These are phyloP conservation scores for Cladosporium cucumerinum DNA, from an alignment of 2,329 filamentous ascomycete species.

Conservation along the genomic window DNA sequence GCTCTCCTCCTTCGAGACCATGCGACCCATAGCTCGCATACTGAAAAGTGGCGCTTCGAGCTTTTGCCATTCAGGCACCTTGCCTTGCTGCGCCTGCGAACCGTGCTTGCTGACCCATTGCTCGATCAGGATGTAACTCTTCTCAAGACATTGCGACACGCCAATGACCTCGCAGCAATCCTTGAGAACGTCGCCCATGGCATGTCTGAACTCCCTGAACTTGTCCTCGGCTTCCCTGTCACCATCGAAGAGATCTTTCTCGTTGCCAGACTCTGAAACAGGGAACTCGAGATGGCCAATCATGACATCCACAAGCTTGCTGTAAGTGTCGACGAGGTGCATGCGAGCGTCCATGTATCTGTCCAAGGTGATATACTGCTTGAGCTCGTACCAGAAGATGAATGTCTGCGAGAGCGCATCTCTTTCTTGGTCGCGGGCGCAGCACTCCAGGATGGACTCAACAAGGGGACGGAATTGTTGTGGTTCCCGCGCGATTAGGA, in stretches of 20 bases:
- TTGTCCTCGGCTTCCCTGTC: constrained; percentile 95
- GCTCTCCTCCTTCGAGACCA: constrained; percentile 86
- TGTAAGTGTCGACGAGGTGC: constrained; percentile 76
- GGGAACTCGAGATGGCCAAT: constrained; percentile 88
- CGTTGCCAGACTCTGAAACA: constrained; percentile 66
- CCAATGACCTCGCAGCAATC: constrained; percentile 96
- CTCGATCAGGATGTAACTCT: constrained; percentile 82
- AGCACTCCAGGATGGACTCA: constrained; percentile 88
- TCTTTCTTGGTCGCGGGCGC: constrained; percentile 77
- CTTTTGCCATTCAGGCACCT: constrained; percentile 93
- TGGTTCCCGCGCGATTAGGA: constrained; percentile 83
- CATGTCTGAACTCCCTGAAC: constrained; percentile 92
- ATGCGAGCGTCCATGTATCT: constrained; percentile 80
- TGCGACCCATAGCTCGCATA: constrained; percentile 91
- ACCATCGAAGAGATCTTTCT: constrained; percentile 86
- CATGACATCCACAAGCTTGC: constrained; percentile 87
- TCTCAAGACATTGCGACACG: constrained; percentile 82
- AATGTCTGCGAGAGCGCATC: constrained; percentile 95
- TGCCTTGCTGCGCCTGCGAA: constrained; percentile 65
- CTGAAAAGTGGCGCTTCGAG: constrained; percentile 93
- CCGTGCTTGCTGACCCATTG: constrained; percentile 83
- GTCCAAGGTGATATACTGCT: constrained; percentile 90
- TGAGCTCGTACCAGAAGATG: constrained; percentile 96
- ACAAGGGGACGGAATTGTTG: constrained; percentile 78
- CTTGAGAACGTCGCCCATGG: constrained; percentile 97